Evolutionary conservation across 768 basidiomycete genomes (phyloP).

Genomic region (Naganishia vishniacii): DNA sequence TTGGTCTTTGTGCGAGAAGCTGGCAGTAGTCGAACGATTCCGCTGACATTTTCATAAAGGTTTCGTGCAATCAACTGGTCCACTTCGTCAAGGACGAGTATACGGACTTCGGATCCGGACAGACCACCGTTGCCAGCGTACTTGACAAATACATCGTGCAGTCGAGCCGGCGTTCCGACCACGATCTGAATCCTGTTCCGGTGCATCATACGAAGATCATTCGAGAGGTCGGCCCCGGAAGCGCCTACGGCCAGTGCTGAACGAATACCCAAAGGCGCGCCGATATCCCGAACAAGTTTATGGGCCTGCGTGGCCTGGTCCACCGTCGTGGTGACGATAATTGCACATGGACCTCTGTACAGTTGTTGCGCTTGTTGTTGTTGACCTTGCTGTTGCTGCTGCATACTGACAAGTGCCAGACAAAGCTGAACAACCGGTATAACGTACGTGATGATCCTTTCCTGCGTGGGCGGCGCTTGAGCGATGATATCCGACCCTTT

Average conservation of each 20-base stretch:
- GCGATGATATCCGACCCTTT: conserved; percentile 86
- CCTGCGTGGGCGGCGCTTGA: conserved; percentile 96
- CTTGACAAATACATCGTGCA: conserved; percentile 71
- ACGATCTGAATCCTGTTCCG: conserved; percentile 92
- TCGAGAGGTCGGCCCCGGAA: conserved; percentile 57
- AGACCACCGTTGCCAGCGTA: conserved; percentile 66
- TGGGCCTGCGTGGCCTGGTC: conserved; percentile 94
- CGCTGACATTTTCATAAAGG: conserved; percentile 88
- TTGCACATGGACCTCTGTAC: conserved; percentile 72
- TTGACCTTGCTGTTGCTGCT: conserved; percentile 11
- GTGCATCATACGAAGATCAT: conserved; percentile 75
- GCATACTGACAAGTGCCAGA: conserved; percentile 54
- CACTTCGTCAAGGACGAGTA: conserved; percentile 94
- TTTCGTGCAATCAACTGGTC: conserved; percentile 95
- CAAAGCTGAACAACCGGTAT: conserved; percentile 52
- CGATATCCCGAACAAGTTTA: conserved; percentile 65
- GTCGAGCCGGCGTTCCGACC: conserved; percentile 93
- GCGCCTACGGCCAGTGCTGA: conserved; percentile 76
- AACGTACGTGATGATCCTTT: conserved; percentile 87
- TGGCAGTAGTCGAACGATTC: conserved; percentile 87
- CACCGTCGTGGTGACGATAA: conserved; percentile 95
- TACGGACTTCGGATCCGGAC: conserved; percentile 74
- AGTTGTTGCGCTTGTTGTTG: conserved; percentile 50
- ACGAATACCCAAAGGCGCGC: conserved; percentile 83
- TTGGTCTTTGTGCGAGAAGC: conserved; percentile 57